These are phyloP conservation scores for Polytrichum commune DNA, from an alignment of 225 moss, liverwort and hornwort species.

Conservation along the genomic window DNA sequence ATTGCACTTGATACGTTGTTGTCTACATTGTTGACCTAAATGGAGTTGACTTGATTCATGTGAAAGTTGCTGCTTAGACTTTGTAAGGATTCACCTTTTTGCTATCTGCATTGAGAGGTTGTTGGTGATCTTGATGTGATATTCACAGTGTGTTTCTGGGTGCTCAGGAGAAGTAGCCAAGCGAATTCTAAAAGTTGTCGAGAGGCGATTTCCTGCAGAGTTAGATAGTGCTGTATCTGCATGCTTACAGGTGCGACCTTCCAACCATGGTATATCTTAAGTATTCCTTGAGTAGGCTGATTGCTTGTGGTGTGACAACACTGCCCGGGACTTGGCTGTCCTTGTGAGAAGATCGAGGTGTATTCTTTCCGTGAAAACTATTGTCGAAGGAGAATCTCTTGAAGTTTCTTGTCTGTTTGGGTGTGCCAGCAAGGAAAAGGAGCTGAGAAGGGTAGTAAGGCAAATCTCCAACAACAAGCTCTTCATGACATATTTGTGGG, in stretches of 20 bases:
- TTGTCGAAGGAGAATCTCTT: too few relatives aligned
- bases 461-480: conserved; percentile 49
- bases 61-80: too few relatives aligned
- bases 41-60: too few relatives aligned
- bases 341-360: too few relatives aligned
- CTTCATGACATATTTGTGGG: conserved; percentile 70
- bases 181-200: conserved; percentile 58
- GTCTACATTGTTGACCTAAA: too few relatives aligned
- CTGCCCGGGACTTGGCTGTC: too few relatives aligned
- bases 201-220: conserved; percentile 65
- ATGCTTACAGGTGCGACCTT: conserved; percentile 50
- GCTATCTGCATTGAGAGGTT: background rate
- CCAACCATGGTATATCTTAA: too few relatives aligned
- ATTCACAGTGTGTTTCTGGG: conserved; percentile 9
- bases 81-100: background rate
- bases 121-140: background rate
- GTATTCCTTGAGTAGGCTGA: too few relatives aligned
- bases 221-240: conserved; percentile 68
- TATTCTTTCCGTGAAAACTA: too few relatives aligned
- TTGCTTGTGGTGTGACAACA: too few relatives aligned
- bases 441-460: conserved; percentile 20
- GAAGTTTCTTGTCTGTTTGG: background rate
- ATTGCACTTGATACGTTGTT: background rate
- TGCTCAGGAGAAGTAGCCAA: conserved; percentile 62
- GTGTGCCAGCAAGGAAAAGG: conserved; percentile 27